Conservation (phyloP, 768 basidiomycete species). For the Naematelia aurantialba region DNA sequence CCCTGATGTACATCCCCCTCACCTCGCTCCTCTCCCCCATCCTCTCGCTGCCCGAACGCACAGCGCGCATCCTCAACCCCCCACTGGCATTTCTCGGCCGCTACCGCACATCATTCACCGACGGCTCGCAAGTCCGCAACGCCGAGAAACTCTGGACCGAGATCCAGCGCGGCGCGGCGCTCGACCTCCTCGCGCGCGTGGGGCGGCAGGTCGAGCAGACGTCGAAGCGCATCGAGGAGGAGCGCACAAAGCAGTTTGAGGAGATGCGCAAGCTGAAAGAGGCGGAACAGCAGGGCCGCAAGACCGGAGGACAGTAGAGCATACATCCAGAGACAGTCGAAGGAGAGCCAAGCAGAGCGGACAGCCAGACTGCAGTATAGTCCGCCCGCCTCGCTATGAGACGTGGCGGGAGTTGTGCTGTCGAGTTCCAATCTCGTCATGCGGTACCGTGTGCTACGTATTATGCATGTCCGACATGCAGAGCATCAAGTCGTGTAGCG, state of each 20-base stretch:
- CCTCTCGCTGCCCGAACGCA: constrained; percentile 23
- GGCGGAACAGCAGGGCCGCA: constrained; percentile 3
- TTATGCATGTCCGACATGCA: too few relatives aligned
- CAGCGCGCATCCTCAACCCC: constrained; percentile 21
- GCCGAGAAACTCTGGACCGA: constrained; percentile 17
- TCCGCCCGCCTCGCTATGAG: too few relatives aligned
- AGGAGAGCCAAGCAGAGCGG: too few relatives aligned
- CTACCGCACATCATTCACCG: constrained; percentile 29
- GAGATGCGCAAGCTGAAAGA: constrained; percentile 14
- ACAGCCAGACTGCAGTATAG: too few relatives aligned
- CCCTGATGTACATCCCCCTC: constrained; percentile 33
- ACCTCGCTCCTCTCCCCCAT: constrained; percentile 34
- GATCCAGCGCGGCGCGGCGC: constrained; percentile 18
- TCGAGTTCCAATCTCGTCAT: too few relatives aligned
- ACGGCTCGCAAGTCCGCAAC: constrained; percentile 26
- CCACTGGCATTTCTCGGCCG: constrained; percentile 18
- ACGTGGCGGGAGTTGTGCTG: too few relatives aligned
- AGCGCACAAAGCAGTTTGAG: constrained; percentile 11
- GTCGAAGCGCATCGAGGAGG: constrained; percentile 13
- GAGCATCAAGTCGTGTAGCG: too few relatives aligned
- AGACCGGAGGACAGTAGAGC: not conserved
- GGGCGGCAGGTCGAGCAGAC: constrained; percentile 19
- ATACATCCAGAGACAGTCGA: too few relatives aligned
- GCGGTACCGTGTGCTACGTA: too few relatives aligned
- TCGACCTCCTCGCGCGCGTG: constrained; percentile 26